These are phyloP conservation scores for Pythium brachiatum DNA, from an alignment of 352 stramenopile species.

Conservation along the genomic window DNA sequence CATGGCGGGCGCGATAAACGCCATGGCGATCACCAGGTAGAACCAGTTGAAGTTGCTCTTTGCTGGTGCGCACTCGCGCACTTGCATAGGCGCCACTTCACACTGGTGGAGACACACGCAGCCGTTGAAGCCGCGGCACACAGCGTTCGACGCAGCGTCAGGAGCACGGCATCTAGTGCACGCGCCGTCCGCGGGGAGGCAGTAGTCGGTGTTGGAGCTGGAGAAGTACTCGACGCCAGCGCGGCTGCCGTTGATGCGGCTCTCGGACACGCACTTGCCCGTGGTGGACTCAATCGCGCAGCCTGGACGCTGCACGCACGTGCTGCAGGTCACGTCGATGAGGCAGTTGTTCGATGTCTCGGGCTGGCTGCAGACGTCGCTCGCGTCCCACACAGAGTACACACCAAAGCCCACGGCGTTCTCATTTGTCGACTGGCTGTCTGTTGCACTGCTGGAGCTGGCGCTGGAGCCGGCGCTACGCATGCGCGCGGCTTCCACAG, in stretches of 20 bases:
- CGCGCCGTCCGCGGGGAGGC: constrained; percentile 23
- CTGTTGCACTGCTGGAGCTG: not conserved
- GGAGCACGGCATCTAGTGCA: constrained; percentile 22
- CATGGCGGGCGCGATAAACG: not conserved
- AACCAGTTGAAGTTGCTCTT: constrained; percentile 1
- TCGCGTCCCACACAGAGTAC: constrained; percentile 1
- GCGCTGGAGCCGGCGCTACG: not conserved
- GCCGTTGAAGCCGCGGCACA: constrained; percentile 23
- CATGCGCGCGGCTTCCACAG: not conserved
- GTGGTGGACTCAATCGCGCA: constrained; percentile 43
- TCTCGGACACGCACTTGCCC: constrained; percentile 33
- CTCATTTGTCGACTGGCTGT: too few relatives aligned
- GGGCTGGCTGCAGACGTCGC: constrained; percentile 13
- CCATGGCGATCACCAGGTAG: not conserved
- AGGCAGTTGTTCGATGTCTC: constrained; percentile 4
- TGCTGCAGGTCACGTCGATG: constrained; percentile 17
- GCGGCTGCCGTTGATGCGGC: constrained; percentile 6
- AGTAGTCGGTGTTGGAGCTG: constrained; percentile 25
- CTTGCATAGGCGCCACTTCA: constrained; percentile 8
- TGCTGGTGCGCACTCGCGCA: not conserved
- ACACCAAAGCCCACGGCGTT: not conserved
- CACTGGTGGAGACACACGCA: constrained; percentile 34
- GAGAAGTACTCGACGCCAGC: constrained; percentile 27
- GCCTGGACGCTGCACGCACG: constrained; percentile 22
- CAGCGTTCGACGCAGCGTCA: not conserved